Evolutionary conservation across 129 eudicot species (phyloP), one percentile per base, ranked within the genome.

Genomic region (Saposhnikovia divaricata): DNA sequence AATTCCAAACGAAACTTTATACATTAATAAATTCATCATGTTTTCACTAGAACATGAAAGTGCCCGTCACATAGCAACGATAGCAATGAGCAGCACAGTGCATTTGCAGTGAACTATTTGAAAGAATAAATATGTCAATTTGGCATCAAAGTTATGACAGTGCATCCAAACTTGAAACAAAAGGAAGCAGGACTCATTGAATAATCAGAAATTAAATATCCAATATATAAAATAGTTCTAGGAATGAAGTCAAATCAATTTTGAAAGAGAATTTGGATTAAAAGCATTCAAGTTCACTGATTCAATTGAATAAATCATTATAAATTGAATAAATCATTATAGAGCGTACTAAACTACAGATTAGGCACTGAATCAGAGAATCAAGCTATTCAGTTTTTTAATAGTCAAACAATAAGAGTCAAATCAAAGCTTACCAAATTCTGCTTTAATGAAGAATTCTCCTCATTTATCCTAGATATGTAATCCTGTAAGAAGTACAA

Each of bases 381-480:
- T 31, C 70, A 39, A 39, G n/a, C 44, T 74, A 74, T 40, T 18
- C 23, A 45, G 28, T 74, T 18, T 74, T 25, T 15, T 63, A 69
- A 21, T 37, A 68, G 31, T 18, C 76, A 25, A 16, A 7, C 19
- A 28, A 9, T 45, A 92, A 85, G 85, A 74, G 57, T 69, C 72
- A 48, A 84, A 75, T 83, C 75, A 15, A 81, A 70, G 80, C 91
- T 81, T 74, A 77, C 83, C 73, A 95, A 85, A 71, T 87, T 95
- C 84, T 89, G 90, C 83, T 92, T 95, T 85, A 95, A 81, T 28
- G 86, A 89, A 72, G 88, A 86, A 77, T 90, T 95, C 90, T 95
- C 99, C 82, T 92, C 94, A 85, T 86, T 83, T 85, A 95, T 71
- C 65, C 85, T 88, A 57, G 87, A 82, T 43, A 95, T 88, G 57